Evolutionary conservation across 1,284 basidiomycete genomes (phyloP), one percentile per base, ranked within the genome.

Genomic region (Ustilago trichophora): DNA sequence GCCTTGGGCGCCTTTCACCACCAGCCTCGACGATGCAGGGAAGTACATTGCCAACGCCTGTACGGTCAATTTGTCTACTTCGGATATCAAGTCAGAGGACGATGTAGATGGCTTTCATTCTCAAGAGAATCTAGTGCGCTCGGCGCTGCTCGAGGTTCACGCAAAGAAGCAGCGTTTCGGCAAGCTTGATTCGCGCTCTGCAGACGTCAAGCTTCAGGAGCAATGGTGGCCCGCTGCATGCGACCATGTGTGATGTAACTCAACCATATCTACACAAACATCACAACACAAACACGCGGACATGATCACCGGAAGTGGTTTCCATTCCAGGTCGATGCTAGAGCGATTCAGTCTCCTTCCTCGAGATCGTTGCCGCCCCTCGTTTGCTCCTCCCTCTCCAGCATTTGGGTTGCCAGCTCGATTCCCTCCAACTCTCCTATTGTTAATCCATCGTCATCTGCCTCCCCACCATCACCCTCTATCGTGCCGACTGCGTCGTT

Each of bases 381-480:
- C 1, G 58, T 63, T 25, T 60, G 54, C 16, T 55, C 70, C 22
- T 62, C 65, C 25, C 60, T 52, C 31, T 57, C 70, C 21, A 73
- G 45, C 70, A 73, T 73, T 48, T 73, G 70, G 5, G 70, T 65
- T 3, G 70, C 70, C 51, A 73, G 37, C 35, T 65, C 54, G 21
- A 73, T 41, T 5, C 70, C 70, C 18, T 70, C 66, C n/a, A 64
- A 21, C 15, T 64, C 45, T 4, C 56, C 55, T 11, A 68, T 54
- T 18, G 54, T 63, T 19, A 56, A 40, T 25, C 44, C 55, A 19
- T 70, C 60, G 9, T 55, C 46, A 11, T 47, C 48, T 11, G 16
- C 25, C 13, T 42, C 37, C 5, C 15, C 43, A 9, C 15, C 37
- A 10, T 45, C 42, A 9, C 32, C 38, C 18, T 63, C 43, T 2